These are phyloP conservation scores for Boletus patriciae DNA, from an alignment of 768 basidiomycete genomes.

Conservation along the genomic window DNA sequence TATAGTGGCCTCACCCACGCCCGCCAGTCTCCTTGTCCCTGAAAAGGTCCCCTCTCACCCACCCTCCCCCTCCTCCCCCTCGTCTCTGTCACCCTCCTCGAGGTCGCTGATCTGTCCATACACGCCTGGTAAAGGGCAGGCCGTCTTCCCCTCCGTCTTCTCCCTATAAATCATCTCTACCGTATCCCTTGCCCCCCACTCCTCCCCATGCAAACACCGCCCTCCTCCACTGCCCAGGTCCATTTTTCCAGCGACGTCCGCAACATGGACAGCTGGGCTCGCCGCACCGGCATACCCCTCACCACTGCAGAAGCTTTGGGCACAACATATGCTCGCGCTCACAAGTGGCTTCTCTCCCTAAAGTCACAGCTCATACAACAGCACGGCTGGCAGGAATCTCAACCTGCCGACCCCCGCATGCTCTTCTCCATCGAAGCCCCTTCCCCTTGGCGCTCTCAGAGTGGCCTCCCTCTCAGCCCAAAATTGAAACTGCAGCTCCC, in stretches of 20 bases:
- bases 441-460: constrained; percentile 74
- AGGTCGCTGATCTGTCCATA: constrained; percentile 20
- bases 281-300: constrained; percentile 74
- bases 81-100: constrained; percentile 27
- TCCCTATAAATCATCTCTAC: constrained; percentile 28
- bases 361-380: constrained; percentile 63
- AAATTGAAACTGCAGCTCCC: constrained; percentile 72
- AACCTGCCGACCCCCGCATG: constrained; percentile 63
- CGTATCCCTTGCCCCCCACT: neutral
- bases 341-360: constrained; percentile 69
- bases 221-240: constrained; percentile 54
- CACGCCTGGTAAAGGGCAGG: constrained; percentile 37
- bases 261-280: constrained; percentile 83
- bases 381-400: constrained; percentile 67
- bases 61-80: constrained; percentile 29
- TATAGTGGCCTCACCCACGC: constrained; percentile 46
- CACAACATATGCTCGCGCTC: constrained; percentile 76
- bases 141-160: constrained; percentile 11
- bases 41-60: constrained; percentile 39
- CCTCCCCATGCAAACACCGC: constrained; percentile 32
- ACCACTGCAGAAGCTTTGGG: constrained; percentile 83
- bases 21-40: constrained; percentile 34
- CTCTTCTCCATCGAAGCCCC: constrained; percentile 78
- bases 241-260: constrained; percentile 78
- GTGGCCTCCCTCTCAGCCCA: constrained; percentile 75